Conservation (phyloP, 2,329 filamentous ascomycete genomes). For the Cladosporium austrohemisphaericum region DNA sequence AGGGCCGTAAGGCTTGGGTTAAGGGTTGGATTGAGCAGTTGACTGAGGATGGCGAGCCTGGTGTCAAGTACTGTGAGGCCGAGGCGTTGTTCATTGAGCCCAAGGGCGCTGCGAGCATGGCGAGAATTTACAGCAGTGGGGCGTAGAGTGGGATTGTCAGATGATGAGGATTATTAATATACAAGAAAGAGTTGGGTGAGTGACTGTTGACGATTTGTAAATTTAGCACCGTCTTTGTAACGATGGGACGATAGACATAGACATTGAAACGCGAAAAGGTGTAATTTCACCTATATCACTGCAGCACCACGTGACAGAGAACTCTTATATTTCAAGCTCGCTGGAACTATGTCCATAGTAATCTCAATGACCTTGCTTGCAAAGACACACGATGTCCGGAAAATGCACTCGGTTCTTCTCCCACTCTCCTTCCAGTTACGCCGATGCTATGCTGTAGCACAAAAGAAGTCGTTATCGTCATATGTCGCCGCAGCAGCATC, state of each 20-base stretch:
- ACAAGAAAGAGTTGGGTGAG: not conserved
- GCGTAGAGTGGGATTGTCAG: constrained; percentile 16
- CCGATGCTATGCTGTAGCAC: constrained; percentile 15
- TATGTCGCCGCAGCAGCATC: constrained; percentile 9
- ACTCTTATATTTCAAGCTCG: no score
- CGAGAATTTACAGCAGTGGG: constrained; percentile 30
- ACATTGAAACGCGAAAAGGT: not conserved
- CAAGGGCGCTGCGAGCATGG: constrained; percentile 63
- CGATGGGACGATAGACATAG: constrained; percentile 5
- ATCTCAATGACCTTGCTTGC: not conserved
- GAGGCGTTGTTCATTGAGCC: constrained; percentile 86
- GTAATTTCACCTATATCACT: no score
- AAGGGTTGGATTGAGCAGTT: constrained; percentile 81
- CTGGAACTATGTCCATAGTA: not conserved
- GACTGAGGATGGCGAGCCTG: constrained; percentile 43
- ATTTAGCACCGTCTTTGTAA: constrained; percentile 2
- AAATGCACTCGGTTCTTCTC: not conserved
- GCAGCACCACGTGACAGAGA: no score
- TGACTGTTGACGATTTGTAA: not conserved
- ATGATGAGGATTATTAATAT: not conserved
- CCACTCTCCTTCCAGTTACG: not conserved
- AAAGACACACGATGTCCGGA: no score
- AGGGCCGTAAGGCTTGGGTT: constrained; percentile 93
- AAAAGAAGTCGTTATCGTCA: constrained; percentile 14
- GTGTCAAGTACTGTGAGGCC: constrained; percentile 70